Evolutionary conservation across 805 yeast genomes (phyloP).

Genomic region (Spathaspora passalidarum): DNA sequence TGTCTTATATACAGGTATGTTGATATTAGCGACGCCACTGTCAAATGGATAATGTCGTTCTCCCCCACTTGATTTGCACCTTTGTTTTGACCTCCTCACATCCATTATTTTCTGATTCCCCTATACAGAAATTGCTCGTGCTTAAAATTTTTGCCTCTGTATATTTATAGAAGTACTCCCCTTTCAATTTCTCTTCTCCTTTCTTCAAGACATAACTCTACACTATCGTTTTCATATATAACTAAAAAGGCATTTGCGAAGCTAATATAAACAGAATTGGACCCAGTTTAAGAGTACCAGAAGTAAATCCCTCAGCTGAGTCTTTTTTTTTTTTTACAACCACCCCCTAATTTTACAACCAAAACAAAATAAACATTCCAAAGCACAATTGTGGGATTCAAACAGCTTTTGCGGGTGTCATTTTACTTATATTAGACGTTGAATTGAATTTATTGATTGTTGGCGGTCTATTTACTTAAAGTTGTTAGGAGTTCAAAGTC

Average conservation of each 20-base stretch:
- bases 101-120: background rate
- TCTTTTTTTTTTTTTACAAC: background rate
- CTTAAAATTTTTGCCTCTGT: background rate
- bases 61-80: background rate
- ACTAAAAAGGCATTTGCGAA: no score
- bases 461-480: background rate
- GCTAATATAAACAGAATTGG: no score
- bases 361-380: background rate
- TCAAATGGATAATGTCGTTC: background rate
- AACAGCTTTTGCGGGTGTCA: background rate
- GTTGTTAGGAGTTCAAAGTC: background rate
- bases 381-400: background rate
- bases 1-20: background rate
- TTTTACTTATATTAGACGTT: background rate
- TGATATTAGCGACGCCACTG: background rate
- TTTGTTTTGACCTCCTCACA: background rate
- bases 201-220: no score
- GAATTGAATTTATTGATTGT: background rate
- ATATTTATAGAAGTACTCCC: background rate
- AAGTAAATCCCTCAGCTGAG: no score
- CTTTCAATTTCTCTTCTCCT: background rate
- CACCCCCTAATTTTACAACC: background rate
- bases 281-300: no score
- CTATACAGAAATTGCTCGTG: background rate
- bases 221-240: no score